A percentile compares a stretch with the other conserved stretches of the same genome.
These are phyloP conservation scores for Suhomyces atakaporum DNA, from an alignment of 1,139 yeast species.

Conservation along the genomic window DNA sequence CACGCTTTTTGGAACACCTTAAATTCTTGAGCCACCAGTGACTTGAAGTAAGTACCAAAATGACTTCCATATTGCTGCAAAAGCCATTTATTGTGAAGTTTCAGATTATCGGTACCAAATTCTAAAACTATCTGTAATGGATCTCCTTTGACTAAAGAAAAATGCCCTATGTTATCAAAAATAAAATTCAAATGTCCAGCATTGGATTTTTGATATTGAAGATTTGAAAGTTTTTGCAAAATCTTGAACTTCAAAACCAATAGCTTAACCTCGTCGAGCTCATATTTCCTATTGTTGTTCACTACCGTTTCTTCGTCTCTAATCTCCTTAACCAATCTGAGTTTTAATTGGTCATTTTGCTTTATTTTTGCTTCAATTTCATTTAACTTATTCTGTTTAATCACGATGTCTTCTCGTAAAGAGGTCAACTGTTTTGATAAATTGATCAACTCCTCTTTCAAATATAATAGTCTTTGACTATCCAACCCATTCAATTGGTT, in stretches of 20 bases:
- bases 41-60: slow-evolving; percentile 1
- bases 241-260: slow-evolving; percentile 26
- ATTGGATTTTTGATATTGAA: slow-evolving; percentile 19
- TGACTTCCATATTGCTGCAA: slow-evolving; percentile 4
- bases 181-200: slow-evolving; percentile 16
- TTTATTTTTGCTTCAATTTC: slow-evolving; percentile 17
- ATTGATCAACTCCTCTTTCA: slow-evolving; percentile 19
- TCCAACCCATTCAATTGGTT: slow-evolving; percentile 21
- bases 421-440: slow-evolving; percentile 18
- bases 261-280: slow-evolving; percentile 26
- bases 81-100: slow-evolving; percentile 9
- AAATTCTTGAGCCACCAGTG: slow-evolving; percentile 16
- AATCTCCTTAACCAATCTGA: slow-evolving; percentile 19
- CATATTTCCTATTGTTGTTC: slow-evolving; percentile 27
- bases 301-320: slow-evolving; percentile 18
- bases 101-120: neutral
- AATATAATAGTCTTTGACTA: slow-evolving; percentile 6
- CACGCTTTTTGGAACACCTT: slow-evolving; percentile 23
- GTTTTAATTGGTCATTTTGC: slow-evolving; percentile 8
- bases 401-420: slow-evolving; percentile 15
- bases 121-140: too few relatives aligned
- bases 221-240: slow-evolving; percentile 25
- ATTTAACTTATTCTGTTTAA: slow-evolving; percentile 15
- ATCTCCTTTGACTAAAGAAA: too few relatives aligned
- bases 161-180: slow-evolving; percentile 16